phyloP scores from a whole-genome alignment of 768 basidiomycete species.

The Solioccasus polychromus region DNA sequence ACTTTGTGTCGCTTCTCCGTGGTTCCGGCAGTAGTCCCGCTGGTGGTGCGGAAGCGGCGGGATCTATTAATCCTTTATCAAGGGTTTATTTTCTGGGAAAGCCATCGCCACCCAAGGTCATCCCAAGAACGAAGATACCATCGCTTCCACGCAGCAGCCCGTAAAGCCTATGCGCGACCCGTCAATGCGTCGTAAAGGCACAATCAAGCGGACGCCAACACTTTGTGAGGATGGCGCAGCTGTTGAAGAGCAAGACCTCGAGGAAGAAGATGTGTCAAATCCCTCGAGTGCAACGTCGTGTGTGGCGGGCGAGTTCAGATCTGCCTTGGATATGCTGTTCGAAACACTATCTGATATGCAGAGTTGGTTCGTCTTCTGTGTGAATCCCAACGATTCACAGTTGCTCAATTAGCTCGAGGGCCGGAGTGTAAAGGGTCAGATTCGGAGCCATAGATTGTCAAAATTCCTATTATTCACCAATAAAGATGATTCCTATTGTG shows the following conservation, averaged over 20 bases:
- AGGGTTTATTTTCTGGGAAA: slow-evolving; percentile 83
- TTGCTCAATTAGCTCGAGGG: slow-evolving; percentile 93
- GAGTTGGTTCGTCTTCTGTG: slow-evolving; percentile 87
- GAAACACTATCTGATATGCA: slow-evolving; percentile 87
- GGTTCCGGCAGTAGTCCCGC: slow-evolving; percentile 40
- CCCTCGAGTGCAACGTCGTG: slow-evolving; percentile 50
- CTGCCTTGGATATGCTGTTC: slow-evolving; percentile 82
- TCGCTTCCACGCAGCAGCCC: slow-evolving; percentile 90
- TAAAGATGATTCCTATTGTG: too few species aligned
- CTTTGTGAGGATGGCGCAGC: slow-evolving; percentile 33
- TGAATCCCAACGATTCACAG: slow-evolving; percentile 95
- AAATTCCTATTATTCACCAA: too few species aligned
- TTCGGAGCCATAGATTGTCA: slow-evolving; percentile 76
- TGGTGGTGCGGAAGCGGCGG: slow-evolving; percentile 62
- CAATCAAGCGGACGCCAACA: slow-evolving; percentile 50
- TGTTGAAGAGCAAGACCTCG: slow-evolving; percentile 47
- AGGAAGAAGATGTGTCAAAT: slow-evolving; percentile 38
- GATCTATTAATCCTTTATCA: slow-evolving; percentile 87
- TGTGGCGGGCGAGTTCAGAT: slow-evolving; percentile 84
- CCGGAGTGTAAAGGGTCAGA: slow-evolving; percentile 87
- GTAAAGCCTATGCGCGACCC: slow-evolving; percentile 94
- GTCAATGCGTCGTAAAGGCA: slow-evolving; percentile 79
- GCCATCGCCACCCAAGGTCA: slow-evolving; percentile 92
- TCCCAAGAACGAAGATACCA: slow-evolving; percentile 90
- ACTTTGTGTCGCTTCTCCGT: slow-evolving; percentile 86